Base-by-base conservation (phyloP, 2,329 filamentous ascomycete genomes). In the Elsinoe batatas region DNA sequence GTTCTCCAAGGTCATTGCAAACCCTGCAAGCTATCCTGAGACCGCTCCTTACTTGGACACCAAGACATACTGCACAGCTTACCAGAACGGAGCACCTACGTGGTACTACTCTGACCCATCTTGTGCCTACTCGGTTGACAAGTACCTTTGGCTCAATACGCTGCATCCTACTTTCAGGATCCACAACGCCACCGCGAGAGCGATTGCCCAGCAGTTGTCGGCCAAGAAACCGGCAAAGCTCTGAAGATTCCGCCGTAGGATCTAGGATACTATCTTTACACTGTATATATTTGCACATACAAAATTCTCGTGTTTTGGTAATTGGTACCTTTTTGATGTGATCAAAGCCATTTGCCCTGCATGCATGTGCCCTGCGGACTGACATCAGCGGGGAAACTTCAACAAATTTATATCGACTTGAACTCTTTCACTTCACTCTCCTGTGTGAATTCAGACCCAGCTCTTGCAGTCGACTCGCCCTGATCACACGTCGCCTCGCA, bases 61-160 rank as follows among this genome's bases (percentile, higher is more conserved):
- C 0, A 83, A 78, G 0, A 70, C 59, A 0, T 83, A 73, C 58
- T 85, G 82, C 61, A 64, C 60, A 10, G 73, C 70, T 0, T 84
- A 84, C 64, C 64, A 73, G 61, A 78, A 78, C 58, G 71, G 71
- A 2, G 69, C 71, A 1, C 64, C 69, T 1, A 64, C 60, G 0
- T 70, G 68, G 66, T 68, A 72, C 53, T 69, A 68, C 1, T 67
- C 64, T n/a, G 61, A 69, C 38, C 62, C 70, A 4, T 72, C 70
- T 47, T 84, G 82, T 64, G 71, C 71, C 1, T 66, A 79, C 43
- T 69, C 78, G 0, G 79, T 83, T 2, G 78, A 84, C 63, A 69
- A 84, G 67, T 84, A 84, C 64, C 77, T 84, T 61, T 85, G 81
- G 82, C 69, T 84, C 30, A 84, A 85, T 61, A 72, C 67, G 37